Evolutionary conservation across 805 yeast species (phyloP), one percentile per base, ranked within the genome.

Genomic region (Starmerella geochares): DNA sequence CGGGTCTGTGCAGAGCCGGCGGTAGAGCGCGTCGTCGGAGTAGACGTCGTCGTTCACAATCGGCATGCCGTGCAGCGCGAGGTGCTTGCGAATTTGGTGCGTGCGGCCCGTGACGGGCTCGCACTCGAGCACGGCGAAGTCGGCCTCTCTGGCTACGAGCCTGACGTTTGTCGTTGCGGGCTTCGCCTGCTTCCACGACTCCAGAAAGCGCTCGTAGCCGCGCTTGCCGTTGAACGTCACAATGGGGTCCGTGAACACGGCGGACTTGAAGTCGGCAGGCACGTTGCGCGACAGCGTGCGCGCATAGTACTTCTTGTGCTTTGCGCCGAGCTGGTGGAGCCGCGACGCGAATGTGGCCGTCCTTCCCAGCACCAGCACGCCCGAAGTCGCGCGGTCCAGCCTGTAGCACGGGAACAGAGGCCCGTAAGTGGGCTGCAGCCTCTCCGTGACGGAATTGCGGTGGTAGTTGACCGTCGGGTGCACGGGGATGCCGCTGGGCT

Each of bases 401-500:
- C 63, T 42, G 48, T 57, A 59, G 43, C 63, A 59, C 13, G 61
- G 62, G 23, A 27, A 42, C n/a, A 59, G 48, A 3, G 29, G n/a
- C 19, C 60, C 60, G 35, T 24, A 54, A 9, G 11, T 14, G 2
- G 52, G 41, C 11, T 24, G 20, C 48, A 60, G 49, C 42, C 31
- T 23, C 49, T 60, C 63, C 1, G 62, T 59, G 20, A 58, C 55
- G 1, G 63, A 49, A 62, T 92, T 86, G 63, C 75, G 81, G 49
- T 86, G 67, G 66, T 79, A 90, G 52, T 67, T 62, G 3, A 96
- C 97, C 0, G 96, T 83, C 3, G 98, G 97, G 64, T 90, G 98
- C 0, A 85, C 94, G 0, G 98, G 96, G 1, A 90, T 74, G 0
- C 97, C 96, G 7, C 92, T 75, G 0, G 97, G 97, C 57, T 90